Evolutionary conservation across 2,329 filamentous ascomycete genomes (phyloP).

Genomic region (Acarospora socialis): DNA sequence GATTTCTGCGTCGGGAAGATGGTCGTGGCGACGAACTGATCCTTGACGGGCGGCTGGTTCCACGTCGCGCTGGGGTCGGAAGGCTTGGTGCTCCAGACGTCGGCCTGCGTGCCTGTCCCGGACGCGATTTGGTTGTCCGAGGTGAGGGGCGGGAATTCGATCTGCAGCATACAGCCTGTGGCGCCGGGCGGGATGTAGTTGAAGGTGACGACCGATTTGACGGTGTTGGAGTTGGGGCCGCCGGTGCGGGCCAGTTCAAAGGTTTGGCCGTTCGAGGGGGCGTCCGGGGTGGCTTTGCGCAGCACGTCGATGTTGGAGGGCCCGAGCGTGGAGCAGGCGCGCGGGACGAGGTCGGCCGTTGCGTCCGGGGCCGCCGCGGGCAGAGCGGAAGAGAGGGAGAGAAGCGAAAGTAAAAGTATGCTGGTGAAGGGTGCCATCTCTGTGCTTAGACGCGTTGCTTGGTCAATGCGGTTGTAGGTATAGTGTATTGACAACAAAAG

Average conservation of each 20-base stretch:
- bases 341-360: constrained; percentile 3
- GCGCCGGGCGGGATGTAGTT: constrained; percentile 10
- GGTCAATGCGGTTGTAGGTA: too few species aligned
- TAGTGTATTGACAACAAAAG: too few species aligned
- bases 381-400: too few species aligned
- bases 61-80: constrained; percentile 9
- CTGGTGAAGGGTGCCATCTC: too few species aligned
- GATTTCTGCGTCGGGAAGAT: background rate
- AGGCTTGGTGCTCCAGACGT: constrained; percentile 11
- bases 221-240: constrained; percentile 3
- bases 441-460: too few species aligned
- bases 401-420: too few species aligned
- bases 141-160: constrained; percentile 9
- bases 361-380: too few species aligned
- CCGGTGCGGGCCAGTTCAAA: background rate
- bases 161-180: constrained; percentile 13
- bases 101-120: constrained; percentile 8
- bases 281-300: constrained; percentile 7
- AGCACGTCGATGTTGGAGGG: constrained; percentile 12
- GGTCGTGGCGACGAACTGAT: constrained; percentile 1
- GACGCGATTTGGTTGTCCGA: constrained; percentile 10
- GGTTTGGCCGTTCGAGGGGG: background rate
- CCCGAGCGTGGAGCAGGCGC: constrained; percentile 11
- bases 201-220: constrained; percentile 12
- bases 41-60: background rate